Conservation (phyloP, 176 grass and related monocot species). For the Alopecurus myosuroides region DNA sequence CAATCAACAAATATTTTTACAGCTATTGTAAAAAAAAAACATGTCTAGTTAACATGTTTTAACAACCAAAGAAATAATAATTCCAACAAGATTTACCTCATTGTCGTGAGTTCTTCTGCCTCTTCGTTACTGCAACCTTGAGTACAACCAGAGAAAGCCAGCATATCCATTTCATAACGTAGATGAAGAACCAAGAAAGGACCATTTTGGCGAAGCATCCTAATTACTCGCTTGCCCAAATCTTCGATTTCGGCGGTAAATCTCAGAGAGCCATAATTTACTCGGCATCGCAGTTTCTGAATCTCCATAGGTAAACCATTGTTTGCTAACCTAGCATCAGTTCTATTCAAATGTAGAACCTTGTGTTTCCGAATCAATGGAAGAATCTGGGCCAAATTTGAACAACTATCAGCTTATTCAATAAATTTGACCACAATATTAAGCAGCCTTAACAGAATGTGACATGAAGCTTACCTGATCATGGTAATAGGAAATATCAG, state of each 20-base stretch:
- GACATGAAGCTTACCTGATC: conserved; percentile 47
- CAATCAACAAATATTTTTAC: conserved; percentile 26
- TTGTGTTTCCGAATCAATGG: conserved; percentile 77
- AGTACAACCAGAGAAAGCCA: conserved; percentile 95
- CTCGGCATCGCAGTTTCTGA: conserved; percentile 80
- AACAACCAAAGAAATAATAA: not conserved
- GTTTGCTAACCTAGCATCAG: conserved; percentile 88
- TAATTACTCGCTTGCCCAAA: conserved; percentile 67
- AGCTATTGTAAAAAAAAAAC: not conserved
- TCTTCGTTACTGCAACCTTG: conserved; percentile 88
- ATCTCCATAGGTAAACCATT: conserved; percentile 78
- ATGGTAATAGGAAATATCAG: conserved; percentile 90
- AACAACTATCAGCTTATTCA: conserved; percentile 17
- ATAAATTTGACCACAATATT: not conserved
- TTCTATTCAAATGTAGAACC: conserved; percentile 84
- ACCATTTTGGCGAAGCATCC: conserved; percentile 69
- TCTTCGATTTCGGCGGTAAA: conserved; percentile 92
- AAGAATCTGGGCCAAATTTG: conserved; percentile 59
- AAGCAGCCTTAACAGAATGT: not conserved
- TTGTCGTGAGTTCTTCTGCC: conserved; percentile 71
- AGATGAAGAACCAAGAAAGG: conserved; percentile 96
- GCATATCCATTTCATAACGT: conserved; percentile 98
- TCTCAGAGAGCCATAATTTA: conserved; percentile 73
- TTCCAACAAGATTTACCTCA: conserved; percentile 52
- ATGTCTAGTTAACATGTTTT: not conserved